Conservation (phyloP, 108 stramenopile species). For the Skeletonema menzelii region DNA sequence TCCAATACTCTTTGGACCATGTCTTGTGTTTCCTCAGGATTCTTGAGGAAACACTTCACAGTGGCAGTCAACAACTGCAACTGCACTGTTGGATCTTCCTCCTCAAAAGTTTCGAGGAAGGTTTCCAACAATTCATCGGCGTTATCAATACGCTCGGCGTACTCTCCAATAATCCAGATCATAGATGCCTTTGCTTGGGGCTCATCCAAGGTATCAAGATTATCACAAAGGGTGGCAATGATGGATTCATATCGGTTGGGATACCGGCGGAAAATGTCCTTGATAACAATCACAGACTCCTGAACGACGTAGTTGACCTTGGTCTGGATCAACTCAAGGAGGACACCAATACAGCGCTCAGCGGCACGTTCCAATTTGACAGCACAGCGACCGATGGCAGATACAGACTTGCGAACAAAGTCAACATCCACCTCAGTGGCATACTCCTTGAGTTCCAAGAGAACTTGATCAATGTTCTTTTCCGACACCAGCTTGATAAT, state of each 20-base stretch:
- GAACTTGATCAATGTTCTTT: slow-evolving; percentile 97
- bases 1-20: slow-evolving; percentile 98
- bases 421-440: slow-evolving; percentile 99
- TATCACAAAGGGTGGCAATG: slow-evolving; percentile 98
- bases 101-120: slow-evolving; percentile 96
- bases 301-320: slow-evolving; percentile 99
- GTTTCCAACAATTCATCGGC: slow-evolving; percentile 98
- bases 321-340: slow-evolving; percentile 98
- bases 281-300: slow-evolving; percentile 99
- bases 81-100: slow-evolving; percentile 96
- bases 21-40: slow-evolving; percentile 96
- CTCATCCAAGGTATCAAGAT: slow-evolving; percentile 98
- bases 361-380: slow-evolving; percentile 98
- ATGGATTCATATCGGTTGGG: slow-evolving; percentile 99
- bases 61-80: slow-evolving; percentile 97
- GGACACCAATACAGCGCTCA: slow-evolving; percentile 97
- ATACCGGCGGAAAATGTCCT: slow-evolving; percentile 99
- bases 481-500: slow-evolving; percentile 97
- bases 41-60: slow-evolving; percentile 99
- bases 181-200: slow-evolving; percentile 98
- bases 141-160: slow-evolving; percentile 99
- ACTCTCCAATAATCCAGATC: slow-evolving; percentile 99
- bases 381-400: slow-evolving; percentile 98
- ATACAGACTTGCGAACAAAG: slow-evolving; percentile 97
- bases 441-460: slow-evolving; percentile 98